Conservation (phyloP, 331 rosid genomes). For the Acacia pycnantha region DNA sequence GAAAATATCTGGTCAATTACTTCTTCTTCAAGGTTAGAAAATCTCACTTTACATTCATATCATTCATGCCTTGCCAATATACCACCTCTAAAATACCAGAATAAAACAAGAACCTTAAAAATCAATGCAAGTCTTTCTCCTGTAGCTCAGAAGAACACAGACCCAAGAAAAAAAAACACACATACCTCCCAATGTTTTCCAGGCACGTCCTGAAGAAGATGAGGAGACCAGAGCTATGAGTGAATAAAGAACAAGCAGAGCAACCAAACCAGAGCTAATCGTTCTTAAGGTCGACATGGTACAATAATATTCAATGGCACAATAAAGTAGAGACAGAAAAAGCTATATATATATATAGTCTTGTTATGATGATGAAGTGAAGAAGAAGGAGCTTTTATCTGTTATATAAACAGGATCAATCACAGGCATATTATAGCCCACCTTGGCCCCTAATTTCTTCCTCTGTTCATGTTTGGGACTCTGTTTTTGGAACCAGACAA, state of each 20-base stretch:
- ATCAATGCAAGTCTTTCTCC: neutral
- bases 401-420: neutral
- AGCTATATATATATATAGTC: neutral
- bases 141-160: neutral
- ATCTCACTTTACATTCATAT: neutral
- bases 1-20: neutral
- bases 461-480: neutral
- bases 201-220: conserved; percentile 12
- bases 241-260: conserved; percentile 32
- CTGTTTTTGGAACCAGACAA: neutral
- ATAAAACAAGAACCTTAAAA: neutral
- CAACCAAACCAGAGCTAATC: conserved; percentile 9
- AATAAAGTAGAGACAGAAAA: neutral
- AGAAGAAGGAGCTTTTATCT: neutral
- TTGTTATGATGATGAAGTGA: conserved; percentile 12
- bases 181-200: conserved; percentile 45
- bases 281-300: conserved; percentile 29
- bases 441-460: neutral
- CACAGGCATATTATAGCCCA: neutral
- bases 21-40: neutral
- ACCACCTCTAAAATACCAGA: neutral
- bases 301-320: neutral
- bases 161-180: neutral
- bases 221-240: conserved; percentile 32
- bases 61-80: neutral